Evolutionary conservation across 2,329 filamentous ascomycete genomes (phyloP).

Genomic region (Curvularia eragrostidis): DNA sequence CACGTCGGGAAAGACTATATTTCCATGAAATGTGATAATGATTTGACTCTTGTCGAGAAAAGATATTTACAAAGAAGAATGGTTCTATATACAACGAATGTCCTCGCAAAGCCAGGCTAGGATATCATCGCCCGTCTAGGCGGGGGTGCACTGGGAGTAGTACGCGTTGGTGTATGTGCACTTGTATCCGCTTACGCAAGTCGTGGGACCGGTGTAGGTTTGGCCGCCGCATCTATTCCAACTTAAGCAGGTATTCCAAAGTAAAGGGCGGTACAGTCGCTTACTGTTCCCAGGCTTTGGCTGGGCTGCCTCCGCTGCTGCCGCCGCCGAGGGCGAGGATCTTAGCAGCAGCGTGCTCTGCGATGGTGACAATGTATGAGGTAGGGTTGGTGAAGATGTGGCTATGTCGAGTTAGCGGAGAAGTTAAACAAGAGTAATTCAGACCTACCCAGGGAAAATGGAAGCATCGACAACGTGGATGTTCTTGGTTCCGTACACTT

Average conservation of each 20-base stretch:
- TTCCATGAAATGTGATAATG: neutral
- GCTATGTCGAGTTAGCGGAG: constrained; percentile 27
- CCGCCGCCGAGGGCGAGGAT: constrained; percentile 39
- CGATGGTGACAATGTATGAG: constrained; percentile 46
- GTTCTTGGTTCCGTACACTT: constrained; percentile 57
- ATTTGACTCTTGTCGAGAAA: constrained; percentile 14
- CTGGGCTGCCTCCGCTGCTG: constrained; percentile 7
- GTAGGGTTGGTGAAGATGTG: constrained; percentile 49
- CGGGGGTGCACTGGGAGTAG: constrained; percentile 19
- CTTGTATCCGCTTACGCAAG: constrained; percentile 27
- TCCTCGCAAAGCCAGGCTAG: neutral
- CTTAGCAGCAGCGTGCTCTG: constrained; percentile 50
- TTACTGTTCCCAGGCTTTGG: constrained; percentile 14
- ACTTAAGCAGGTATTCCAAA: neutral
- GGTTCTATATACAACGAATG: neutral
- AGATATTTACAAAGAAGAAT: constrained; percentile 27
- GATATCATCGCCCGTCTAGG: neutral
- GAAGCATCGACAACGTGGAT: constrained; percentile 58
- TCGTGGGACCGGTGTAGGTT: constrained; percentile 26
- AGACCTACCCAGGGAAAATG: constrained; percentile 52
- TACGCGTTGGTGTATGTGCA: constrained; percentile 15
- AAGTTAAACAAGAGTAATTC: neutral
- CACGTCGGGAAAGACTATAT: too few relatives aligned
- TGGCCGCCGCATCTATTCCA: constrained; percentile 29
- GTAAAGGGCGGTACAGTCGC: neutral